Base-by-base conservation (phyloP, 768 basidiomycete species). In the Leccinellum albellum region DNA sequence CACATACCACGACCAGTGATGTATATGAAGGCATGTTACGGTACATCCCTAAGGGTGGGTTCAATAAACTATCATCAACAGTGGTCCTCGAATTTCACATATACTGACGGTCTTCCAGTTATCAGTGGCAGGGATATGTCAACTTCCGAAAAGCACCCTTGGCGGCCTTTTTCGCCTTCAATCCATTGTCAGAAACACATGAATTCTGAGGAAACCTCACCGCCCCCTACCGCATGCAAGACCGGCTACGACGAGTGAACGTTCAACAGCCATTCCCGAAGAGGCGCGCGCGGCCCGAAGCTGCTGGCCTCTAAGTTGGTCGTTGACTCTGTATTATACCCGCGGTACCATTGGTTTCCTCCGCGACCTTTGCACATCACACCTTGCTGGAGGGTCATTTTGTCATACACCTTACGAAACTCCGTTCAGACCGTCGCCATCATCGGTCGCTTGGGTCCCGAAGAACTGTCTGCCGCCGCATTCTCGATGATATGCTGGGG, bases 401-500 rank as follows among this genome's bases (percentile, higher is more conserved):
- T 86, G 37, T 87, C 87, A 0, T 89, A 89, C 70, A 79, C 81
- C 31, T 73, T 89, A 21, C 88, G 89, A 69, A 88, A 88, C 64
- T 89, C 87, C 4, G 78, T 88, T 35, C 88, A 89, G 68, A 86
- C 87, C 4, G 73, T 77, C n/a, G 81, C 86, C 17, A 78, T 89
- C 52, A 61, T 88, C 33, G 87, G 87, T 24, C 82, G 82, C 20
- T 77, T 90, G 9, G 88, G 89, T 3, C 82, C 88, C 20, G 75
- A 85, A 61, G 83, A 87, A 64, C 75, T 91, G 15, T 87, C 87
- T 1, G 84, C 82, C 2, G 80, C 89, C 13, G 87, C 89, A 44
- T 87, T 89, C 63, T 79, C 86, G 28, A 73, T 87, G 66, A 90
- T n/a, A n/a, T 90, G 88, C 72, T 91, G 62, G 88, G 87, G 14